These are phyloP conservation scores for Theobroma grandiflorum DNA, from an alignment of 441 rosid genomes.

Conservation along the genomic window DNA sequence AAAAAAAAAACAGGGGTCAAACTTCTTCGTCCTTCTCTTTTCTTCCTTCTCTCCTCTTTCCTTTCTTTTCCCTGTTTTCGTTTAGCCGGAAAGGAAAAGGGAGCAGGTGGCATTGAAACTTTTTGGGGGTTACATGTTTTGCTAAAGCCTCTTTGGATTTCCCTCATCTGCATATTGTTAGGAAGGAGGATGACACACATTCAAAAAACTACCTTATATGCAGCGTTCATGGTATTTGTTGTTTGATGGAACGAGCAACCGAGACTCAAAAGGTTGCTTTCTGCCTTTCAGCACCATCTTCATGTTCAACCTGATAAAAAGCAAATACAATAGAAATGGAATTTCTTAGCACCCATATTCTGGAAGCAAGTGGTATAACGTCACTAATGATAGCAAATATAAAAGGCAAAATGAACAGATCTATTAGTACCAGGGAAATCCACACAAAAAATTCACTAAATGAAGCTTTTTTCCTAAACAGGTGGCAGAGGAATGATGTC, in stretches of 20 bases:
- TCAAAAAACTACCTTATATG: neutral
- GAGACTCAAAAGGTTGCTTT: conserved; percentile 14
- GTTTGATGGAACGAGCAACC: neutral
- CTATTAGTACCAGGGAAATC: too few relatives aligned
- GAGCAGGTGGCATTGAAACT: neutral
- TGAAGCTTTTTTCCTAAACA: neutral
- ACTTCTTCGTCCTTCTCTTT: neutral
- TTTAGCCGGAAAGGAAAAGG: neutral
- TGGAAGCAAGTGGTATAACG: neutral
- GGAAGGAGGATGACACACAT: neutral
- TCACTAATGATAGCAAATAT: neutral
- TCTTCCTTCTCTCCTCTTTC: neutral
- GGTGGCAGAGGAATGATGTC: neutral
- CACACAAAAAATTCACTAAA: neutral
- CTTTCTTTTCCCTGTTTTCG: neutral
- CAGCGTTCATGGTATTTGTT: neutral
- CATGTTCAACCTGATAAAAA: conserved; percentile 26
- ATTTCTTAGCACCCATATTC: neutral
- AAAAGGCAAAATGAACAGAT: neutral
- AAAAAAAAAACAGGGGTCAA: neutral
- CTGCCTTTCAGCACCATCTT: conserved; percentile 26
- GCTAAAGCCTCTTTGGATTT: neutral
- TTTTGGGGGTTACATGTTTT: neutral
- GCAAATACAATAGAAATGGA: neutral
- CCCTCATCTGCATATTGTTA: neutral